phyloP scores from a whole-genome alignment of 1,139 yeast genomes.

The Candida sp. region DNA sequence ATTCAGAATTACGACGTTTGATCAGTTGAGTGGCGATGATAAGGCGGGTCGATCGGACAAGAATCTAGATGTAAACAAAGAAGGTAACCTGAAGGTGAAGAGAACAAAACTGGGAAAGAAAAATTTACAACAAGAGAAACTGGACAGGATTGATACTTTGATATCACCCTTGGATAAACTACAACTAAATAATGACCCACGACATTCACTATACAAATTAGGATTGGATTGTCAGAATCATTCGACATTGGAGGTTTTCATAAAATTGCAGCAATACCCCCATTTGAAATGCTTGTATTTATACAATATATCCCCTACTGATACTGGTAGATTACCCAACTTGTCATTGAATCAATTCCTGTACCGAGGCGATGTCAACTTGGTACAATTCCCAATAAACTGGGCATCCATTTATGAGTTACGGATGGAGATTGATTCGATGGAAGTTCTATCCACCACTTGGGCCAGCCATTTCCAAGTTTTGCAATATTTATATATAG shows the following conservation, averaged over 20 bases:
- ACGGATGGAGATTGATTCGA: neutral
- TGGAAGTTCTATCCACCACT: neutral
- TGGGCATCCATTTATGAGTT: neutral
- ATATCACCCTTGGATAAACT: neutral
- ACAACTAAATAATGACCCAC: neutral
- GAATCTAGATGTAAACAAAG: neutral
- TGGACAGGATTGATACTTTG: neutral
- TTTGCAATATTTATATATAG: neutral
- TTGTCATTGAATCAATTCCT: neutral
- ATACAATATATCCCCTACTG: neutral
- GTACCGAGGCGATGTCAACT: neutral
- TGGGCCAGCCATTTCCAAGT: neutral
- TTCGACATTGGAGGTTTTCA: neutral
- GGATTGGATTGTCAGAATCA: neutral
- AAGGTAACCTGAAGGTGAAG: neutral
- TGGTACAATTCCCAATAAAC: neutral
- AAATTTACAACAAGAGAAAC: neutral
- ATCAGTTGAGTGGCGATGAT: too few relatives aligned
- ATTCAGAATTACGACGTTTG: neutral
- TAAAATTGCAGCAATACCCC: neutral
- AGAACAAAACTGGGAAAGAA: neutral
- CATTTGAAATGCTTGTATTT: neutral
- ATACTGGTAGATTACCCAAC: neutral
- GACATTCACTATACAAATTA: neutral
- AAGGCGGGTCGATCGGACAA: neutral